These are phyloP conservation scores for Striga asiatica DNA, from an alignment of 257 asterid genomes.

Conservation along the genomic window DNA sequence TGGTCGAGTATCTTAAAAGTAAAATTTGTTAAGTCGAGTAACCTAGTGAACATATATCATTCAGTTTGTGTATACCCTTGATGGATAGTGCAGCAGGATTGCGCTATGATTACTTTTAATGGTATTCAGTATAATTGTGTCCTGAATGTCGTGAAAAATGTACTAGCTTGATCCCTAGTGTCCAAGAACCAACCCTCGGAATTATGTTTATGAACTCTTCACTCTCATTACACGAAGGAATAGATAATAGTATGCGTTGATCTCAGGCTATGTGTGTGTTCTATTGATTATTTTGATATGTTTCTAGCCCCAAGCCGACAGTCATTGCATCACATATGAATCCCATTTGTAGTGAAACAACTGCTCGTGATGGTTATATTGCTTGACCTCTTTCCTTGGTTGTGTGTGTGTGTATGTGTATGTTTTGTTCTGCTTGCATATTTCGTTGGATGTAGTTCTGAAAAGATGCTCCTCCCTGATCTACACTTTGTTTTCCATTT, in stretches of 20 bases:
- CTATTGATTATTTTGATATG: not conserved
- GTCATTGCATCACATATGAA: not conserved
- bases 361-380: not conserved
- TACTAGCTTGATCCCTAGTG: not conserved
- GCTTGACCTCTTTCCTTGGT: not conserved
- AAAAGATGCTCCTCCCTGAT: constrained; percentile 4
- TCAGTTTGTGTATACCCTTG: not conserved
- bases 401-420: not conserved
- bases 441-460: not conserved
- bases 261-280: not conserved
- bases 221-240: not conserved
- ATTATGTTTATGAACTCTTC: not conserved
- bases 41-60: not conserved
- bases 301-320: not conserved
- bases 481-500: not conserved
- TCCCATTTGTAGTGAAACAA: not conserved
- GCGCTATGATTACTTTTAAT: not conserved
- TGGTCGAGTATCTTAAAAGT: not conserved
- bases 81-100: not conserved
- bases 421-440: not conserved
- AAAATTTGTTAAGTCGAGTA: not conserved
- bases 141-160: not conserved
- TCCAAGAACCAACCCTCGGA: not conserved
- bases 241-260: not conserved
- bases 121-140: not conserved